phyloP scores from a whole-genome alignment of 2,329 filamentous ascomycete genomes.

The Monosporascus sp. region DNA sequence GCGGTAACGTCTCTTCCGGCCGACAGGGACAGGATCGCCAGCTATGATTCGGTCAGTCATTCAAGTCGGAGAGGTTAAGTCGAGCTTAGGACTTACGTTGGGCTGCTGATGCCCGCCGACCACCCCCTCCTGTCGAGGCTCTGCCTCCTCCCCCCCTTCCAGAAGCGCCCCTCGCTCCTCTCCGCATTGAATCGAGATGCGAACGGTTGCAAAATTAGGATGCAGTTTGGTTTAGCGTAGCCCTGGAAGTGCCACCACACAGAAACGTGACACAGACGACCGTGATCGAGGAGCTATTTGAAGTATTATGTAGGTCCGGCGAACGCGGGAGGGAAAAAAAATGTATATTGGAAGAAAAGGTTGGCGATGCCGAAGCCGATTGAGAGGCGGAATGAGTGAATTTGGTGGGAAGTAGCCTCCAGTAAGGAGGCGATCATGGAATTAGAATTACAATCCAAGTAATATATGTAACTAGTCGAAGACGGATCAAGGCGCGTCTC shows the following conservation, averaged over 20 bases:
- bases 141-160: constrained; percentile 13
- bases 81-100: constrained; percentile 31
- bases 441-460: not conserved
- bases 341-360: not conserved
- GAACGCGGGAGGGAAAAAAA: no score
- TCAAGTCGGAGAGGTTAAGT: not conserved
- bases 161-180: constrained; percentile 4
- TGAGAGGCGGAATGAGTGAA: not conserved
- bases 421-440: not conserved
- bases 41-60: constrained; percentile 41
- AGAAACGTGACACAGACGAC: not conserved
- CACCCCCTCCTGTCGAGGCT: constrained; percentile 4
- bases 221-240: not conserved
- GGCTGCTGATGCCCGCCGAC: constrained; percentile 12
- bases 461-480: not conserved
- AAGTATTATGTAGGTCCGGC: no score
- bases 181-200: constrained; percentile 4
- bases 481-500: not conserved
- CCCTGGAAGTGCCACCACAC: not conserved
- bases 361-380: not conserved
- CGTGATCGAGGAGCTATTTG: not conserved
- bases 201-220: not conserved
- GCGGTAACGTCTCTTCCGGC: constrained; percentile 58
- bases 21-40: constrained; percentile 65
- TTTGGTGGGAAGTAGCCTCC: not conserved